Base-by-base conservation (phyloP, 768 basidiomycete species). In the Mrakia frigida region DNA sequence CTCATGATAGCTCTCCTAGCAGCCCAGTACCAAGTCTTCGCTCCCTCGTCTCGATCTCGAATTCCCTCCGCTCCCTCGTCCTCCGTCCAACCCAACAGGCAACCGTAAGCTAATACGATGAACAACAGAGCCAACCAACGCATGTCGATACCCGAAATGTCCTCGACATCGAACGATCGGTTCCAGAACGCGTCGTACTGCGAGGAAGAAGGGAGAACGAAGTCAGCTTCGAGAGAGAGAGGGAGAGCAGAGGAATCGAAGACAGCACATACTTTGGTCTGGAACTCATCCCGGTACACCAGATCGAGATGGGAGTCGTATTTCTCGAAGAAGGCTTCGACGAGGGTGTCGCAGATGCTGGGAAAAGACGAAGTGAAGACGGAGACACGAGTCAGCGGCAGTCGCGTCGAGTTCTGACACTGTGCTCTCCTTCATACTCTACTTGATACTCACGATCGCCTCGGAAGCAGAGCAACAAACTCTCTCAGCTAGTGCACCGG, bases 101-200 rank as follows among this genome's bases (percentile, higher is more conserved):
- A 75, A 3, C 80, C 80, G 52, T 79, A 80, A 3, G 80, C 78
- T 2, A 80, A 43, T 25, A 80, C 69, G 37, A 80, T 79, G 46
- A 81, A 74, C 16, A 81, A 60, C 14, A 81, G 70, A 0, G 78
- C 75, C 10, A 81, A 59, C 35, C 77, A 75, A 2, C 79, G 74
- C 21, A 80, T 69, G 61, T 81, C 80, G 41, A 79, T 65, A n/a
- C 78, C 25, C 5, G 73, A 43, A 2, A 76, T 74, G n/a, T 70
- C 74, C 28, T 79, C 73, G 13, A 50, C 70, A 23, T 79, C 74
- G 74, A 74, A 71, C 6, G 73, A 65, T 0, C 46, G 21, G 11
- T 60, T 65, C 80, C 80, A 81, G 37, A 81, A 79, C 7, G 31
- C 56, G 39, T 78, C 69, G 67, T 81, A 81, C 50, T 78, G 69